Base-by-base conservation (phyloP, 805 yeast genomes). In the Brettanomyces anomalus region DNA sequence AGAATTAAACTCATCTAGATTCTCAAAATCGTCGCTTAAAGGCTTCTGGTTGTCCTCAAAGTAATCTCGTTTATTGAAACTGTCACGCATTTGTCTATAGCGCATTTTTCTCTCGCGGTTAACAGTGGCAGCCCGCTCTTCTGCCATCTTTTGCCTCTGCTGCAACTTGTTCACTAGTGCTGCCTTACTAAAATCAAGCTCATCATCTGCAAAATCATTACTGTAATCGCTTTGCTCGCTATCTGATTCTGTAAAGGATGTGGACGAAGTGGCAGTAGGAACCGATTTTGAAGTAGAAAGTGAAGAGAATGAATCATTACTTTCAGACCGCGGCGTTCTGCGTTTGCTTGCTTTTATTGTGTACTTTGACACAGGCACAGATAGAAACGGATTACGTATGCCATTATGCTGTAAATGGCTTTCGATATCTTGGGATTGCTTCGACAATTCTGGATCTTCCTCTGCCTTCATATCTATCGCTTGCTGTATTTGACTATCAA, bases 151-250 rank as follows among this genome's bases (percentile, higher is more conserved):
- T 33, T 52, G 52, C n/a, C 53, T 48, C 26, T 41, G 33, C 19
- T 44, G 44, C 8, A 59, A 47, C 21, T 47, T 49, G 11, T 42
- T 32, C 5, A 44, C 17, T 33, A 57, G 37, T 34, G 52, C 50
- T n/a, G 39, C 18, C 3, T 43, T 44, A 19, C 43, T 36, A 3
- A 43, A 40, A 17, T 46, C 51, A 24, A 24, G 28, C 28, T 24
- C 28, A 20, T 51, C 40, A 16, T 48, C 55, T 17, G 50, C 57
- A 41, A 51, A 56, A 34, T 59, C 62, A 10, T 51, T 57, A 1
- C 55, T 58, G 35, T 58, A 60, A 38, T 60, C 64, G 43, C 62
- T 58, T 39, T 58, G 55, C 20, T 59, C 64, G 0, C 62, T 52
- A n/a, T 56, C 63, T 33, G 55, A 54, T 38, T 59, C 62, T 21